These are phyloP conservation scores for Petrea volubilis DNA, from an alignment of 257 asterid genomes.

Conservation along the genomic window DNA sequence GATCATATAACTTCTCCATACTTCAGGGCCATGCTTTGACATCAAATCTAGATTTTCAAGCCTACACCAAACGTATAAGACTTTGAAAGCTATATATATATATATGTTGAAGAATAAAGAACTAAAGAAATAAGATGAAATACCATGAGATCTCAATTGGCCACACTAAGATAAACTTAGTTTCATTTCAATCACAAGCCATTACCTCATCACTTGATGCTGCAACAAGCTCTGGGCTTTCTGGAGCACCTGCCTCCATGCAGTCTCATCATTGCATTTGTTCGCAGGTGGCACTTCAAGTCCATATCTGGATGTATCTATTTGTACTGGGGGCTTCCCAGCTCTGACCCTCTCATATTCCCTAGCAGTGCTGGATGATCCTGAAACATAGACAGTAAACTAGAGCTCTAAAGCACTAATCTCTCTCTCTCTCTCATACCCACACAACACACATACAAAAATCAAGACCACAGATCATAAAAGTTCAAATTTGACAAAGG, in stretches of 20 bases:
- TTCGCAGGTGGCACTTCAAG: conserved; percentile 76
- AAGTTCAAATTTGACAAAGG: neutral
- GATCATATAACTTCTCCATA: conserved; percentile 88
- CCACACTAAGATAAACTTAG: neutral
- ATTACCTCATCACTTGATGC: conserved; percentile 93
- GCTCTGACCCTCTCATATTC: conserved; percentile 95
- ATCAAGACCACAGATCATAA: neutral
- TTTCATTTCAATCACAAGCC: conserved; percentile 14
- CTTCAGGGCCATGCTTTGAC: conserved; percentile 92
- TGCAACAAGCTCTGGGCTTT: conserved; percentile 90
- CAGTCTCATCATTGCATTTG: conserved; percentile 87
- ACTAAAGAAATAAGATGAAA: neutral
- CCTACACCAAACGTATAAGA: conserved; percentile 41
- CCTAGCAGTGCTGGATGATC: conserved; percentile 95
- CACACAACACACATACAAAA: neutral
- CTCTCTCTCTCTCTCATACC: neutral
- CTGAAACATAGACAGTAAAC: conserved; percentile 37
- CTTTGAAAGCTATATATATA: neutral
- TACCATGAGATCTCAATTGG: neutral
- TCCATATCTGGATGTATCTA: conserved; percentile 88
- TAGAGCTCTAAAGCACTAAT: neutral
- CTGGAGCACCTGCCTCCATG: conserved; percentile 86
- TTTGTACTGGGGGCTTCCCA: conserved; percentile 88
- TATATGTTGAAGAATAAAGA: neutral
- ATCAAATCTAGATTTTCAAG: conserved; percentile 91